These are phyloP conservation scores for Lactarius evosmus DNA, from an alignment of 768 basidiomycete genomes.

Conservation along the genomic window DNA sequence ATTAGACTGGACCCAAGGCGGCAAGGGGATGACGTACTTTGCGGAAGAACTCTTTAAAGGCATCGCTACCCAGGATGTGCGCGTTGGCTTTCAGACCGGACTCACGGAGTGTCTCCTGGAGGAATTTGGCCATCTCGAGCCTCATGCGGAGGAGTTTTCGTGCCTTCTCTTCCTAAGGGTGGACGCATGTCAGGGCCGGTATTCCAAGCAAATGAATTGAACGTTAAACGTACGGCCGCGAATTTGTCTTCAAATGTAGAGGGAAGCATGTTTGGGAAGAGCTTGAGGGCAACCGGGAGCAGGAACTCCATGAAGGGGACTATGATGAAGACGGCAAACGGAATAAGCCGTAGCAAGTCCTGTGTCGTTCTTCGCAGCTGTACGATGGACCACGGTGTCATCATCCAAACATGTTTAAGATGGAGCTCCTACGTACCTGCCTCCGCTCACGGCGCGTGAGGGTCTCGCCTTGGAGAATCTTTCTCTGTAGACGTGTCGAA, in stretches of 20 bases:
- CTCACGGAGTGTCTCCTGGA: constrained; percentile 95
- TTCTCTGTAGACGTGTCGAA: constrained; percentile 81
- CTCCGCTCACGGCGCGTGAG: constrained; percentile 91
- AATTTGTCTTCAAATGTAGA: constrained; percentile 98
- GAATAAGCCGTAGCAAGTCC: constrained; percentile 88
- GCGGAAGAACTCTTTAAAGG: constrained; percentile 99
- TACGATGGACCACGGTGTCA: constrained; percentile 2
- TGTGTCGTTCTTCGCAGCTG: constrained; percentile 91
- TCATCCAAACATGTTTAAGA: neutral
- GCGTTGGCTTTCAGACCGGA: constrained; percentile 89
- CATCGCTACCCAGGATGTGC: constrained; percentile 90
- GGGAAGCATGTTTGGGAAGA: constrained; percentile 99
- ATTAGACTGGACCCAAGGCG: neutral
- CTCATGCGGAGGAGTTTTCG: constrained; percentile 92
- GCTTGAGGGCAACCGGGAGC: constrained; percentile 90
- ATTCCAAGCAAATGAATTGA: neutral
- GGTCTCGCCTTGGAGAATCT: constrained; percentile 86
- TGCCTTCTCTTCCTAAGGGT: constrained; percentile 85
- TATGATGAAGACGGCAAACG: constrained; percentile 91
- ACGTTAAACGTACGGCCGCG: constrained; percentile 61
- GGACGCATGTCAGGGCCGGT: neutral
- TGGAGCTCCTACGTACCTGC: constrained; percentile 54
- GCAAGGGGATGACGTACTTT: constrained; percentile 52
- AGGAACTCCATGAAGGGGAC: constrained; percentile 99
- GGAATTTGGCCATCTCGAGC: constrained; percentile 98